Evolutionary conservation across 1,284 basidiomycete species (phyloP).

Genomic region (Sparassis latifolia): DNA sequence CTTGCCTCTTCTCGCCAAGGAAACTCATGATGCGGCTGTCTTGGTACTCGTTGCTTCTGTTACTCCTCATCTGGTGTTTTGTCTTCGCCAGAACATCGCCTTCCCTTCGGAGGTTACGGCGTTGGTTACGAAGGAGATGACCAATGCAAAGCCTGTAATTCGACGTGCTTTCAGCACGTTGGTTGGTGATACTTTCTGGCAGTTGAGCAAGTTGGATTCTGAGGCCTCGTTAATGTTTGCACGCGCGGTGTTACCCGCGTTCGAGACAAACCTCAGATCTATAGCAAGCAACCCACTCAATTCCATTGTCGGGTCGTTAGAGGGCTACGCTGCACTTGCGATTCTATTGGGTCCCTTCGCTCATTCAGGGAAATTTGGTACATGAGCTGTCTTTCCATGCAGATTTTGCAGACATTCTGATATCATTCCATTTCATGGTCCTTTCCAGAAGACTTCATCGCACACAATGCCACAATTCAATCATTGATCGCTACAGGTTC

Average conservation of each 20-base stretch:
- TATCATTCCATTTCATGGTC: slow-evolving; percentile 11
- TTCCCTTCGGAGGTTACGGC: slow-evolving; percentile 39
- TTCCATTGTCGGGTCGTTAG: slow-evolving; percentile 59
- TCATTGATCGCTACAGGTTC: slow-evolving; percentile 37
- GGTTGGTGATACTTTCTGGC: slow-evolving; percentile 31
- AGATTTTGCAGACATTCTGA: slow-evolving; percentile 5
- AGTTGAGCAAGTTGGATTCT: slow-evolving; percentile 27
- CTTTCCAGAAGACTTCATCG: slow-evolving; percentile 29
- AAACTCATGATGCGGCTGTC: slow-evolving; percentile 65
- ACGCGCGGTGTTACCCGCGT: slow-evolving; percentile 45
- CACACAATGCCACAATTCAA: slow-evolving; percentile 37
- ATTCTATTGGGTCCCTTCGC: slow-evolving; percentile 60
- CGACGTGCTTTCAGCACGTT: slow-evolving; percentile 31
- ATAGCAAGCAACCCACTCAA: slow-evolving; percentile 53
- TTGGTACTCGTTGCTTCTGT: slow-evolving; percentile 50
- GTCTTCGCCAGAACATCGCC: slow-evolving; percentile 37
- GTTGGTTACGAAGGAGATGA: slow-evolving; percentile 67
- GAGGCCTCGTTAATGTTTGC: slow-evolving; percentile 42
- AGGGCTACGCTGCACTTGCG: slow-evolving; percentile 77
- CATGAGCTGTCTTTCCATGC: slow-evolving; percentile 14
- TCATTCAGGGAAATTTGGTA: slow-evolving; percentile 47
- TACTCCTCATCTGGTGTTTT: slow-evolving; percentile 48
- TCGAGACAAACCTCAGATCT: slow-evolving; percentile 69
- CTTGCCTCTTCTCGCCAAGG: slow-evolving; percentile 67
- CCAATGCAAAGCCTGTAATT: slow-evolving; percentile 33